These are phyloP conservation scores for Pestalotiopsis sp. DNA, from an alignment of 2,329 filamentous ascomycete genomes.

Conservation along the genomic window DNA sequence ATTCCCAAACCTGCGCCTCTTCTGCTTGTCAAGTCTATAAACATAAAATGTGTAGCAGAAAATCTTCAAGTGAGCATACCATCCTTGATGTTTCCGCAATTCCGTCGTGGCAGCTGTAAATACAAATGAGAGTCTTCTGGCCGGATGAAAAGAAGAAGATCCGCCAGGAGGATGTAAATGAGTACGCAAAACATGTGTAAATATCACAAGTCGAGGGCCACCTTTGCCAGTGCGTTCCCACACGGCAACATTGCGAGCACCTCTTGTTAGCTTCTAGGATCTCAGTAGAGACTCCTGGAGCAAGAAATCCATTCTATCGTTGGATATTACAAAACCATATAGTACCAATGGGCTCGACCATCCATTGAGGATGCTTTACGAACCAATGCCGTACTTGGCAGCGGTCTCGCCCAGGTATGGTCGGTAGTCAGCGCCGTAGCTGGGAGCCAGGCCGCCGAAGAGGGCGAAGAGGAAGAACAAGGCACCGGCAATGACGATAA, in stretches of 20 bases:
- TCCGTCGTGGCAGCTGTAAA: neutral
- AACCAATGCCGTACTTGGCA: conserved; percentile 46
- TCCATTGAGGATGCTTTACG: conserved; percentile 19
- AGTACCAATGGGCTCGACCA: conserved; percentile 18
- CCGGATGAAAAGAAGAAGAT: neutral
- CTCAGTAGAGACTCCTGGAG: neutral
- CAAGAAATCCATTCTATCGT: conserved; percentile 13
- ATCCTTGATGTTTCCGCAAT: neutral
- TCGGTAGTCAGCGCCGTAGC: conserved; percentile 56
- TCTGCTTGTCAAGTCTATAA: conserved; percentile 13
- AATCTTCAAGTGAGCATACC: neutral
- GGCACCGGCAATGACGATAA: conserved; percentile 68
- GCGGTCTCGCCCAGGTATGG: conserved; percentile 51
- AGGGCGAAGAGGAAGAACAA: conserved; percentile 70
- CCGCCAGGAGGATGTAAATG: neutral
- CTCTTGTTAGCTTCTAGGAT: neutral
- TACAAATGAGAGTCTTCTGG: conserved; percentile 9
- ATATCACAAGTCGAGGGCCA: neutral
- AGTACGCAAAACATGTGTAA: neutral
- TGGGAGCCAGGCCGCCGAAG: conserved; percentile 68
- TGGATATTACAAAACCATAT: conserved; percentile 26
- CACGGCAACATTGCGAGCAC: neutral
- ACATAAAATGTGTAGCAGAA: conserved; percentile 5
- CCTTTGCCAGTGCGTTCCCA: neutral
- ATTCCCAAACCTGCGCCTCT: neutral